Evolutionary conservation across 2,329 filamentous ascomycete species (phyloP).

Genomic region (Drechslerella dactyloides): DNA sequence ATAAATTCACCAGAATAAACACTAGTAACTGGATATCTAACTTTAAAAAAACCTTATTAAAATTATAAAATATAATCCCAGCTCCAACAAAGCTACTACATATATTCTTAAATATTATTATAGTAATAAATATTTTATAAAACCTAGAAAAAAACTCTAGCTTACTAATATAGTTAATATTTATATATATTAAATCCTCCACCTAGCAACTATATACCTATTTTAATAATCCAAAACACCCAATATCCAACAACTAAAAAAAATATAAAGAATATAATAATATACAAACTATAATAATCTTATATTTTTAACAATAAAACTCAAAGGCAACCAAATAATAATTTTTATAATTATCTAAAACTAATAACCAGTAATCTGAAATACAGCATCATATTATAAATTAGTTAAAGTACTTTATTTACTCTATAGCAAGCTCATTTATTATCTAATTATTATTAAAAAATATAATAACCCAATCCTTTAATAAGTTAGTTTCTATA

Average conservation of each 20-base stretch:
- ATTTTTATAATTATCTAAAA: too few species aligned
- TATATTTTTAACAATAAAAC: too few species aligned
- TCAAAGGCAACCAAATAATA: too few species aligned
- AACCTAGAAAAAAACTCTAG: not conserved
- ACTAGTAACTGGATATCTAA: too few species aligned
- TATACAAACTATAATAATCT: constrained; percentile 5
- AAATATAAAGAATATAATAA: not conserved
- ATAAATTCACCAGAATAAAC: too few species aligned
- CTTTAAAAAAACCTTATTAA: too few species aligned
- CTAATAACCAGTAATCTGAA: constrained; percentile 20
- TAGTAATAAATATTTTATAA: not conserved
- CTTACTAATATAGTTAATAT: not conserved
- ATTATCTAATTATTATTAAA: constrained; percentile 4
- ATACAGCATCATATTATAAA: constrained; percentile 20
- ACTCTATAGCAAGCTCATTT: not conserved
- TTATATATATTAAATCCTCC: not conserved
- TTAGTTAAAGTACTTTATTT: constrained; percentile 13
- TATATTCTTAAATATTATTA: not conserved
- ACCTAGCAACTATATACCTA: not conserved
- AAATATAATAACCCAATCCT: not conserved
- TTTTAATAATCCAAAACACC: not conserved
- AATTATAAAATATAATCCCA: too few species aligned
- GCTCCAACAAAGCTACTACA: not conserved
- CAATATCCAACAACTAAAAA: not conserved
- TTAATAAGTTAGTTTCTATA: constrained; percentile 1